Base-by-base conservation (phyloP, 2,329 filamentous ascomycete species). In the Didymella pomorum region DNA sequence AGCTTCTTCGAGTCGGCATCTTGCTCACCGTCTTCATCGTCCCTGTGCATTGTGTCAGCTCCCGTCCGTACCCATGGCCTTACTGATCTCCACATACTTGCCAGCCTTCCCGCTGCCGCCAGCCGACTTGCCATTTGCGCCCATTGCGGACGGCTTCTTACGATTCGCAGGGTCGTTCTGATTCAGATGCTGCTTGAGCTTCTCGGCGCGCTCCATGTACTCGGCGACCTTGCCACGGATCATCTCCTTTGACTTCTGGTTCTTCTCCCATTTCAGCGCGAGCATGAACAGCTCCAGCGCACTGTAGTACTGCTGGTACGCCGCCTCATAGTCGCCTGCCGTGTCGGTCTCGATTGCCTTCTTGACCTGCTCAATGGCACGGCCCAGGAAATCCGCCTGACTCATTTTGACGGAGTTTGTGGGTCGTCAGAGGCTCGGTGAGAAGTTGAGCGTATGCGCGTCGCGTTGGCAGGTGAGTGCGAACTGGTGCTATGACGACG, bases 231-330 rank as follows among this genome's bases (percentile, higher is more conserved):
- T 98, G 70, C 91, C 88, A 69, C 95, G 90, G 78, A 99, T 97
- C 86, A 97, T 96, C 76, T 96, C 93, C 83, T 98, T 98, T 64
- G 92, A 93, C 71, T 93, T 94, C 64, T 91, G 88, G 81, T 97
- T 98, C 86, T 98, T 99, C 82, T 99, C 95, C 94, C 94, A 99
- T 84, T 99, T 99, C 60, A 99, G 85, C 31, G 95, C 95, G 61
- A 98, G 90, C 91, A 99, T 97, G 84, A 98, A 99, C 58, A 98
- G 87, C 80, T 99, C 94, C 69, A 99, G 71, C 50, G 94, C 89
- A 68, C 92, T 89, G 83, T 97, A 97, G 86, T 99, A 99, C 63
- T 90, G 85, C 76, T 97, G 91, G 78, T 98, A 98, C 56, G 95
- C 95, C 79, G 96, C 94, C 72, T 97, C 93, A 80, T 99, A 99